These are phyloP conservation scores for Vickermania spadyakhi DNA, from an alignment of 208 protist species.

Conservation along the genomic window DNA sequence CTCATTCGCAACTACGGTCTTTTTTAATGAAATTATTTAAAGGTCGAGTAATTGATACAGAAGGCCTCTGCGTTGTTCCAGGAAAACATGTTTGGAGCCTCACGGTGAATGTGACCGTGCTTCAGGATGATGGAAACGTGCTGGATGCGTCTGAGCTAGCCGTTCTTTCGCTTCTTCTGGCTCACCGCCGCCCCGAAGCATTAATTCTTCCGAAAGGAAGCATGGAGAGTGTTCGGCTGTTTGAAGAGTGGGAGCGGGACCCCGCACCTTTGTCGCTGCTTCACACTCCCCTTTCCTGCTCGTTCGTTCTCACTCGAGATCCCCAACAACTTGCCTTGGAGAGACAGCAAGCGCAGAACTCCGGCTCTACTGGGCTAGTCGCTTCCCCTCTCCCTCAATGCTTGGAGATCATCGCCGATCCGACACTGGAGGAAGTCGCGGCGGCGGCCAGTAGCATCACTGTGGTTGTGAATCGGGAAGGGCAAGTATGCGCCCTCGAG, in stretches of 20 bases:
- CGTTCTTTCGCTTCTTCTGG: slow-evolving; percentile 75
- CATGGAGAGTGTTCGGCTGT: slow-evolving; percentile 73
- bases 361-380: neutral
- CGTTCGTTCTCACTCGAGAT: slow-evolving; percentile 58
- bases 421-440: slow-evolving; percentile 42
- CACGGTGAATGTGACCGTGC: slow-evolving; percentile 67
- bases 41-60: slow-evolving; percentile 91
- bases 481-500: slow-evolving; percentile 70
- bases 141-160: slow-evolving; percentile 85
- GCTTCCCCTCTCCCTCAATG: neutral
- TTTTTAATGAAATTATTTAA: slow-evolving; percentile 85
- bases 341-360: neutral
- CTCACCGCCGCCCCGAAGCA: slow-evolving; percentile 90
- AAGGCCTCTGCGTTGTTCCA: slow-evolving; percentile 93
- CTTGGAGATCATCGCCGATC: slow-evolving; percentile 62
- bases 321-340: slow-evolving; percentile 24
- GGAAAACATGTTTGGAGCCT: slow-evolving; percentile 90
- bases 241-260: slow-evolving; percentile 88
- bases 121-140: slow-evolving; percentile 94
- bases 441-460: slow-evolving; percentile 55
- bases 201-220: slow-evolving; percentile 39
- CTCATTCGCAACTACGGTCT: slow-evolving; percentile 1
- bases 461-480: slow-evolving; percentile 74
- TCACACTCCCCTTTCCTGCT: slow-evolving; percentile 87
- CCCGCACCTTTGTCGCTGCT: slow-evolving; percentile 93